phyloP scores from a whole-genome alignment of 2,329 filamentous ascomycete genomes.

The Fonsecaea pugnacius region DNA sequence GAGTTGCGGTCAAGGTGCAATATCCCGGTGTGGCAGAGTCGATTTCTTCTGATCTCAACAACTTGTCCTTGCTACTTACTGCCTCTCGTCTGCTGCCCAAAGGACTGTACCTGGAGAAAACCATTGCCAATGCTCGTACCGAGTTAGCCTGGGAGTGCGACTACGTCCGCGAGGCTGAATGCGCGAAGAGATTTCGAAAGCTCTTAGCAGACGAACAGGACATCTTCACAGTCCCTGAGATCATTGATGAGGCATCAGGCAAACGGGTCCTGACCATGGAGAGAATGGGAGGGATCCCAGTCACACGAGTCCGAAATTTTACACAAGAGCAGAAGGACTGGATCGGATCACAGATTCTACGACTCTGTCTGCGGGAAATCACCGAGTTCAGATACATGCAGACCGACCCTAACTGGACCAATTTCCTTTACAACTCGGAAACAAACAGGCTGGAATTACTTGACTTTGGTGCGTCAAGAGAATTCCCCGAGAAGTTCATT shows the following conservation, averaged over 20 bases:
- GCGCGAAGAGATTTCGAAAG: constrained; percentile 73
- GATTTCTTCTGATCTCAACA: constrained; percentile 95
- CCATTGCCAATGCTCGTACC: constrained; percentile 88
- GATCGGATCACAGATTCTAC: constrained; percentile 92
- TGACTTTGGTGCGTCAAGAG: constrained; percentile 91
- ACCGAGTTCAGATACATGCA: constrained; percentile 98
- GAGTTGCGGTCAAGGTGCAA: constrained; percentile 94
- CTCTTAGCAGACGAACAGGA: constrained; percentile 75
- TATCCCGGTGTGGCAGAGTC: constrained; percentile 95
- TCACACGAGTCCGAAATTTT: constrained; percentile 77
- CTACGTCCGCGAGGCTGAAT: constrained; percentile 85
- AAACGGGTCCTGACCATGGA: constrained; percentile 91
- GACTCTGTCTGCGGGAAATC: constrained; percentile 89
- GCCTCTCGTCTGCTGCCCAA: constrained; percentile 88
- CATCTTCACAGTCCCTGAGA: constrained; percentile 77
- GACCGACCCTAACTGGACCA: constrained; percentile 99
- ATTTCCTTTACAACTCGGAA: constrained; percentile 84
- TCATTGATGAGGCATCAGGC: constrained; percentile 79
- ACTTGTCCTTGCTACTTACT: constrained; percentile 85
- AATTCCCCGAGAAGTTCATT: constrained; percentile 81
- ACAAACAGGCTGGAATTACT: constrained; percentile 80
- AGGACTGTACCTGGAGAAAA: constrained; percentile 93
- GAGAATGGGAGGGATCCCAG: constrained; percentile 81
- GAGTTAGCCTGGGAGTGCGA: constrained; percentile 98
- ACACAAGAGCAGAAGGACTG: constrained; percentile 86